A percentile compares a stretch with the other conserved stretches of the same genome.
Conservation (phyloP, 305 asterid genomes). For the Andrographis paniculata region DNA sequence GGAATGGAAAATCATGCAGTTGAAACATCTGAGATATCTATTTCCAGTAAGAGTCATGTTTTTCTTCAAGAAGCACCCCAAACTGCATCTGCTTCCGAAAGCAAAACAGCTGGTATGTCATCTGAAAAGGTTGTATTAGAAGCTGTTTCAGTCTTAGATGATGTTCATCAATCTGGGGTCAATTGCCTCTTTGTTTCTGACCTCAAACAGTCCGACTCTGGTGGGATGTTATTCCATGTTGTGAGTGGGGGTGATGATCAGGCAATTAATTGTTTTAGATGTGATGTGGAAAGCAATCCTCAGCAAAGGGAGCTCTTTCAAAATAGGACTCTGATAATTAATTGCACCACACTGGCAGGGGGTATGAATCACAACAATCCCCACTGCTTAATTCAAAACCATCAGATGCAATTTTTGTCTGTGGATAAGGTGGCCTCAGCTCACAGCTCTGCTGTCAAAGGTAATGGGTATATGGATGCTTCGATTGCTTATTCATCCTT, state of each 20-base stretch:
- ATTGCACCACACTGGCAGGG: slow-evolving; percentile 19
- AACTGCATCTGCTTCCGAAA: slow-evolving; percentile 24
- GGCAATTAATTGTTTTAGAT: slow-evolving; percentile 58
- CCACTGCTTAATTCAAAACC: slow-evolving; percentile 32
- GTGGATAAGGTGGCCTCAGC: slow-evolving; percentile 59
- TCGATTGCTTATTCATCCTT: slow-evolving; percentile 1
- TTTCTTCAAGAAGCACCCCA: slow-evolving; percentile 20
- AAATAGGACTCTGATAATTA: slow-evolving; percentile 16
- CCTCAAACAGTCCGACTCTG: slow-evolving; percentile 23
- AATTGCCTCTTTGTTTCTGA: slow-evolving; percentile 70
- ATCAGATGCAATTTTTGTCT: slow-evolving; percentile 34
- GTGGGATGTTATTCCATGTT: slow-evolving; percentile 34
- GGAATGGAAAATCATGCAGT: slow-evolving; percentile 26
- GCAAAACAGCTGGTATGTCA: slow-evolving; percentile 25
- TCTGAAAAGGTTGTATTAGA: slow-evolving; percentile 35
- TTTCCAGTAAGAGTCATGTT: slow-evolving; percentile 20
- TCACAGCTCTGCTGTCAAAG: slow-evolving; percentile 93
- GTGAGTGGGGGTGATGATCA: slow-evolving; percentile 98
- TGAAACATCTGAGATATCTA: slow-evolving; percentile 27
- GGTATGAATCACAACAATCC: slow-evolving; percentile 18
- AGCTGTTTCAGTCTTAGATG: slow-evolving; percentile 44
- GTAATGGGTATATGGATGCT: slow-evolving; percentile 24
- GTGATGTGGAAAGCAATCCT: slow-evolving; percentile 33
- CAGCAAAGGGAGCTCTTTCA: slow-evolving; percentile 22
- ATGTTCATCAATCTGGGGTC: slow-evolving; percentile 85